These are phyloP conservation scores for Vaccinium corymbosum DNA, from an alignment of 148 eudicot genomes.

Conservation along the genomic window DNA sequence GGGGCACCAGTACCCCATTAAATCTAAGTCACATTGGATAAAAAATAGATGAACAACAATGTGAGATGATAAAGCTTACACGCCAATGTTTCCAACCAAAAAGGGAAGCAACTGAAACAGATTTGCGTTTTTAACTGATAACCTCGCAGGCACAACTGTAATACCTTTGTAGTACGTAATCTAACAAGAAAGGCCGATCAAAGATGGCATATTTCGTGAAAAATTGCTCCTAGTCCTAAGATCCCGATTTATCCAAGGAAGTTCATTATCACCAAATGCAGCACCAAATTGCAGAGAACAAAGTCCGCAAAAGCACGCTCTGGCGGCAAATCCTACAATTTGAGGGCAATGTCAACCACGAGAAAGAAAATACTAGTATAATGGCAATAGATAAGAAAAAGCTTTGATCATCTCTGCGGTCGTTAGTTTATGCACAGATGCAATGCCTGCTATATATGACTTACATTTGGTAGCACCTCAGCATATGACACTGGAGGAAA, in stretches of 20 bases:
- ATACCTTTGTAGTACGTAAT: not conserved
- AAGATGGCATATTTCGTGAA: not conserved
- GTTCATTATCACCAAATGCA: slow-evolving; percentile 93
- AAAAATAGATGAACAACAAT: no score
- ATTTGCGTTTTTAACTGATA: not conserved
- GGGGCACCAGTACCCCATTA: no score
- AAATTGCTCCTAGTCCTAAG: not conserved
- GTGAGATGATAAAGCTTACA: no score
- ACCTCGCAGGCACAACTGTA: not conserved
- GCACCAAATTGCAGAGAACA: slow-evolving; percentile 88
- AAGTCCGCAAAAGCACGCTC: slow-evolving; percentile 94
- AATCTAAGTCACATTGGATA: no score
- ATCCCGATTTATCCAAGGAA: slow-evolving; percentile 59
- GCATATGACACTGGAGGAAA: not conserved
- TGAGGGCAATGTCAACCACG: not conserved
- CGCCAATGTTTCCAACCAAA: not conserved
- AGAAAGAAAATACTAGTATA: no score
- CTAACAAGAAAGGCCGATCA: not conserved
- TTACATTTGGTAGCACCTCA: not conserved
- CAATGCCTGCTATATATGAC: not conserved
- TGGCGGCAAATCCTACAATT: slow-evolving; percentile 84
- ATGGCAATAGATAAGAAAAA: not conserved
- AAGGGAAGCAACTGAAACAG: not conserved
- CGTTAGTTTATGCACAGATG: not conserved
- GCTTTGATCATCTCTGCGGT: no score